phyloP scores from a whole-genome alignment of 768 basidiomycete genomes.

The Boletus insuetus region DNA sequence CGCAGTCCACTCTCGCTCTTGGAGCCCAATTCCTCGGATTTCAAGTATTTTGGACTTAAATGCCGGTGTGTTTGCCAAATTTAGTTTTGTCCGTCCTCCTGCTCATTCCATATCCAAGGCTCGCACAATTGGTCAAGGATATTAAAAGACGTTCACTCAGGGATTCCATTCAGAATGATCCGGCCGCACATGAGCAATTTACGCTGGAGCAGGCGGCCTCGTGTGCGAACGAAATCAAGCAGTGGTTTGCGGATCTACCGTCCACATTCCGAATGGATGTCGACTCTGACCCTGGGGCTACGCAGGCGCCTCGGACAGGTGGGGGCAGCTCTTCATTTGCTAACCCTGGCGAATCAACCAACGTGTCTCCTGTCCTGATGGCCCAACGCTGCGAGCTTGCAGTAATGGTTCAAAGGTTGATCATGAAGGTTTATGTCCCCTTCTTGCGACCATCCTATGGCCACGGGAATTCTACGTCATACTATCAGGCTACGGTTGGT shows the following conservation, averaged over 20 bases:
- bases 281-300: slow-evolving; percentile 28
- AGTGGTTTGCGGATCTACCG: slow-evolving; percentile 55
- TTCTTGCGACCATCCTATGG: slow-evolving; percentile 47
- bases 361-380: slow-evolving; percentile 37
- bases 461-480: slow-evolving; percentile 28
- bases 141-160: slow-evolving; percentile 51
- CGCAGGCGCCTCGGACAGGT: slow-evolving; percentile 12
- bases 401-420: slow-evolving; percentile 56
- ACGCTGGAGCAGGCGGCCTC: slow-evolving; percentile 61
- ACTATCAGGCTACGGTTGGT: slow-evolving; percentile 54
- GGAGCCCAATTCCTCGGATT: slow-evolving; percentile 34
- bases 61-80: slow-evolving; percentile 48
- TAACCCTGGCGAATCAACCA: slow-evolving; percentile 12
- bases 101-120: slow-evolving; percentile 34
- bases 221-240: slow-evolving; percentile 54
- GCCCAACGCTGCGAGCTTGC: slow-evolving; percentile 59
- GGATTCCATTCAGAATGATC: slow-evolving; percentile 35
- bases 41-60: slow-evolving; percentile 52
- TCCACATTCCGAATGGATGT: slow-evolving; percentile 43
- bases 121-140: slow-evolving; percentile 61
- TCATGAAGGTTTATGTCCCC: slow-evolving; percentile 66
- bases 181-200: slow-evolving; percentile 30
- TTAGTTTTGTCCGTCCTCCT: not conserved
- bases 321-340: slow-evolving; percentile 3
- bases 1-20: slow-evolving; percentile 22